These are phyloP conservation scores for Lachnellula arida DNA, from an alignment of 2,329 filamentous ascomycete genomes.

Conservation along the genomic window DNA sequence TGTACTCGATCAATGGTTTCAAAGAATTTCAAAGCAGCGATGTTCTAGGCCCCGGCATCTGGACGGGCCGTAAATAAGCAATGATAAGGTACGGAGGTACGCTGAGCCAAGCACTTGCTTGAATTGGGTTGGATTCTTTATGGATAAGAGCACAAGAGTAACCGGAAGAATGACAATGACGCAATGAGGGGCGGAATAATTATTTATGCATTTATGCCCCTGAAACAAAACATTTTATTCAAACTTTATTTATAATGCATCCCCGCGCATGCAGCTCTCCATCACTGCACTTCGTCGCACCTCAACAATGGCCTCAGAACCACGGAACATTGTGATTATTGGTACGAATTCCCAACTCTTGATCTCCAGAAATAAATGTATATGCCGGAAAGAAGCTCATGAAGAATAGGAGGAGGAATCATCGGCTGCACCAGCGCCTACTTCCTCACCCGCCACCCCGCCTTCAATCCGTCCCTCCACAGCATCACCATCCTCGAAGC, in stretches of 20 bases:
- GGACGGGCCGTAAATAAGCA: not conserved
- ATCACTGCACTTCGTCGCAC: not conserved
- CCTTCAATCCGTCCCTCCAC: conserved; percentile 69
- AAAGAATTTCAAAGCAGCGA: not conserved
- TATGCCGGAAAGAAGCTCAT: not conserved
- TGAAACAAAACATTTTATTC: not conserved
- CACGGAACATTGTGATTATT: conserved; percentile 32
- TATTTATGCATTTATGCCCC: not conserved
- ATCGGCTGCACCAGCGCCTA: conserved; percentile 92
- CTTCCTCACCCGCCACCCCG: conserved; percentile 80
- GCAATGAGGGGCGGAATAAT: not conserved
- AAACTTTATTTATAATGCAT: not conserved
- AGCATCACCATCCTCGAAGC: conserved; percentile 85
- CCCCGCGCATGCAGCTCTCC: not conserved
- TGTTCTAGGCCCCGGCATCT: not conserved
- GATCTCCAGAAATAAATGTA: conserved; percentile 53
- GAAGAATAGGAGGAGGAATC: conserved; percentile 64
- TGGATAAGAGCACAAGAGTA: not conserved
- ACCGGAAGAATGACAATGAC: not conserved
- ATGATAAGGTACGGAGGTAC: not conserved
- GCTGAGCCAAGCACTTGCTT: not conserved
- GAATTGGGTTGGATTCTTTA: not conserved
- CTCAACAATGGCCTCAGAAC: conserved; percentile 14
- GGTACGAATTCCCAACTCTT: conserved; percentile 32
- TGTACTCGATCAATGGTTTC: not conserved